These are phyloP conservation scores for Dactylellina leptospora DNA, from an alignment of 2,329 filamentous ascomycete species.

Conservation along the genomic window DNA sequence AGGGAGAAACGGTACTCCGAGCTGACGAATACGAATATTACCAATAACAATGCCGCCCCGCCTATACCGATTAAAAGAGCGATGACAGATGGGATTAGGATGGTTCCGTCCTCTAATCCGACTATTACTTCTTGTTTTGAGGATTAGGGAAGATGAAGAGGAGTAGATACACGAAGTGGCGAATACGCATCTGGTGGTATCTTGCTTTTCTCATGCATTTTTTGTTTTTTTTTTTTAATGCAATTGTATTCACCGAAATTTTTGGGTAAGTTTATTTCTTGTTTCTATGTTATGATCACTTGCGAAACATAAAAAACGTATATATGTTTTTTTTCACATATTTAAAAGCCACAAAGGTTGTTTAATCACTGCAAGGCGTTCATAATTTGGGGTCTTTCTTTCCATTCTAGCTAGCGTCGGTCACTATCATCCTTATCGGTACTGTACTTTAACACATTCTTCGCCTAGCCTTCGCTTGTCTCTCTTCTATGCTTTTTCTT, in stretches of 20 bases:
- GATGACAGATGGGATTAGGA: constrained; percentile 17
- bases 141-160: not conserved
- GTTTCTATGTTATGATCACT: too few relatives aligned
- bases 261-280: too few relatives aligned
- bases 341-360: too few relatives aligned
- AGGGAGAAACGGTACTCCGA: constrained; percentile 32
- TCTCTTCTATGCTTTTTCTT: not conserved
- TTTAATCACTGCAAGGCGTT: too few relatives aligned
- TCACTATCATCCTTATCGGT: not conserved
- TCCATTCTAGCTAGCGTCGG: constrained; percentile 2
- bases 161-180: not conserved
- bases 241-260: constrained; percentile 2
- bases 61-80: constrained; percentile 27
- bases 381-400: too few relatives aligned
- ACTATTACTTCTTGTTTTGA: constrained; percentile 18
- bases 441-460: not conserved
- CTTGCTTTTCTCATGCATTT: constrained; percentile 19
- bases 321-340: too few relatives aligned
- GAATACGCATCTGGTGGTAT: not conserved
- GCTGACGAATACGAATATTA: too few relatives aligned
- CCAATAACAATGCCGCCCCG: constrained; percentile 2
- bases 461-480: too few relatives aligned
- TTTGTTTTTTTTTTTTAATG: not conserved
- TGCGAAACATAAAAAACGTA: too few relatives aligned
- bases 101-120: constrained; percentile 3